Evolutionary conservation across 2,329 filamentous ascomycete genomes (phyloP).

Genomic region (Penicillium crustosum): DNA sequence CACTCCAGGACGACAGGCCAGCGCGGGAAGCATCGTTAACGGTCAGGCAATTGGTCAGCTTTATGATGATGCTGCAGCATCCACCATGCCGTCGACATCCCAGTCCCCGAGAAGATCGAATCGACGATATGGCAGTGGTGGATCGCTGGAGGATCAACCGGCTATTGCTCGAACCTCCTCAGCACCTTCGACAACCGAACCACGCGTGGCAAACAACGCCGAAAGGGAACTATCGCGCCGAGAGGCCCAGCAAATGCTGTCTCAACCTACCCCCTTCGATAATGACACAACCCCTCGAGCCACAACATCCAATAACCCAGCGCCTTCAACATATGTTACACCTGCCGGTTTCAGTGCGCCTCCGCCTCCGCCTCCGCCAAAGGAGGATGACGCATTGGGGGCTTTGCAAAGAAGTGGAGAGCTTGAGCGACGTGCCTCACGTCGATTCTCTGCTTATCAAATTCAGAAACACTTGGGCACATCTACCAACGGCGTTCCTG

Average conservation of each 20-base stretch:
- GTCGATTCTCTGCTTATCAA: conserved; percentile 93
- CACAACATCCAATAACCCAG: conserved; percentile 21
- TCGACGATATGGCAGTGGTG: conserved; percentile 41
- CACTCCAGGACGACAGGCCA: conserved; percentile 44
- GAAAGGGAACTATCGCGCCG: conserved; percentile 43
- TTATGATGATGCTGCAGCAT: conserved; percentile 41
- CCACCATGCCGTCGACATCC: conserved; percentile 21
- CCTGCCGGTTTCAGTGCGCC: conserved; percentile 52
- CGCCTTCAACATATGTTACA: conserved; percentile 25
- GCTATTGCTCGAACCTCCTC: conserved; percentile 31
- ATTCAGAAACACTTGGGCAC: conserved; percentile 90
- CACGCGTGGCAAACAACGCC: conserved; percentile 32
- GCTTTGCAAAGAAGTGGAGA: conserved; percentile 90
- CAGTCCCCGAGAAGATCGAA: conserved; percentile 37
- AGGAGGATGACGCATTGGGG: conserved; percentile 84
- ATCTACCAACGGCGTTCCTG: conserved; percentile 77
- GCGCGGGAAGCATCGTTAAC: conserved; percentile 49
- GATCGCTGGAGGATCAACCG: conserved; percentile 39
- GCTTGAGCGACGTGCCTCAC: conserved; percentile 85
- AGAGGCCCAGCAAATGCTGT: conserved; percentile 39
- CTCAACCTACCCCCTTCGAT: conserved; percentile 68
- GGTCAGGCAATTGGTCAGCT: conserved; percentile 48
- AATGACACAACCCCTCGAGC: conserved; percentile 47
- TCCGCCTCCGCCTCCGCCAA: conserved; percentile 76
- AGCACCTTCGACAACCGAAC: conserved; percentile 27